Base-by-base conservation (phyloP, 1,284 basidiomycete species). In the Volvariella surrecta region DNA sequence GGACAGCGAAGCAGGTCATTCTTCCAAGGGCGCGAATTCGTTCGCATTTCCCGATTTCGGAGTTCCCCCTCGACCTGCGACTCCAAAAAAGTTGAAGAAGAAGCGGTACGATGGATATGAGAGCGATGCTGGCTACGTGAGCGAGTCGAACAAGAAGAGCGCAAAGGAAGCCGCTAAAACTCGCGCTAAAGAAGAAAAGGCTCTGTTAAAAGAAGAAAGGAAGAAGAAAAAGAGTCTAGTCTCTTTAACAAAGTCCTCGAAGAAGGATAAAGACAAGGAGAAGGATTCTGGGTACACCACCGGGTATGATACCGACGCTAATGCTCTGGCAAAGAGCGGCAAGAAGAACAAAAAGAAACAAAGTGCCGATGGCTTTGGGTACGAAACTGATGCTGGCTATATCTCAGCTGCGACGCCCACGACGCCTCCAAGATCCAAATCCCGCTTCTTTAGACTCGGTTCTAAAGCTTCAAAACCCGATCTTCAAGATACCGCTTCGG, bases 81-180 rank as follows among this genome's bases (percentile, higher is more conserved):
- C 58, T 2, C 40, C 49, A 9, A 60, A 59, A 41, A 70, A 68
- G 45, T 57, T 66, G 45, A 66, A 61, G 49, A 55, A 59, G 42
- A 63, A 62, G 40, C 71, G 67, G 52, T 56, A 58, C 8, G 72
- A 71, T 48, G 73, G 71, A 1, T 70, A 76, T 48, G 73, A 76
- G 44, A 76, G 71, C 49, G 76, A 78, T 45, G 71, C 69, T 1
- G 73, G 70, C 0, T 72, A 74, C 48, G 43, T 70, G 38, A 73
- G 70, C 48, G 73, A 74, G 21, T 53, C 52, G 2, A 66, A 64
- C 40, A 62, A 58, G 46, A 68, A 67, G 58, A 63, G 54, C 53
- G 52, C 55, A 21, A 58, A 57, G 48, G n/a, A 43, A 44, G 55
- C 56, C 41, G 57, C 54, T 2, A 57, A 59, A 43, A 47, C 45